Percentiles rank a stretch among this genome's conserved stretches.
phyloP scores from a whole-genome alignment of 1,284 basidiomycete species.

The Leccinum fuscescens region DNA sequence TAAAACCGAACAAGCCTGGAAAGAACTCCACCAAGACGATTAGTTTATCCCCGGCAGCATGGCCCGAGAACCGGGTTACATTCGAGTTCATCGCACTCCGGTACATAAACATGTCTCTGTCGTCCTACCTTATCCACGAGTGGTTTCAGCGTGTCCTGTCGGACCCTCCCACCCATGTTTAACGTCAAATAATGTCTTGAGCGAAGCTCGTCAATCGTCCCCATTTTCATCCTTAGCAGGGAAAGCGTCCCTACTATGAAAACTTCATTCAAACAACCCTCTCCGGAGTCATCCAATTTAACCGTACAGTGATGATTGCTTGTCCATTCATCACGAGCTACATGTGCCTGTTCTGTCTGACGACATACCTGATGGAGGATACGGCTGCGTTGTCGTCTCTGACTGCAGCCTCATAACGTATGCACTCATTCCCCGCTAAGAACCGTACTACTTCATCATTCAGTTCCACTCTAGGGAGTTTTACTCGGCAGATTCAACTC shows the following conservation, averaged over 20 bases:
- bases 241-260: neutral
- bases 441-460: neutral
- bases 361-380: constrained; percentile 19
- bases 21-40: constrained; percentile 56
- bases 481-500: constrained; percentile 24
- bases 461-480: constrained; percentile 14
- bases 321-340: neutral
- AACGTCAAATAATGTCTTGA: neutral
- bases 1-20: constrained; percentile 58
- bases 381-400: constrained; percentile 20
- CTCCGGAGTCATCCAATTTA: neutral
- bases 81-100: neutral
- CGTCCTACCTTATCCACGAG: neutral
- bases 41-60: constrained; percentile 9
- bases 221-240: neutral
- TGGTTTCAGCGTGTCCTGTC: constrained; percentile 5
- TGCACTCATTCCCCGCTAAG: neutral
- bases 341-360: neutral
- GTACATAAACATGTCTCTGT: neutral
- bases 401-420: constrained; percentile 24
- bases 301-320: neutral
- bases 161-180: neutral
- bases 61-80: too few relatives aligned
- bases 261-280: neutral
- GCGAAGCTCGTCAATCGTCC: neutral